Base-by-base conservation (phyloP, 2,329 filamentous ascomycete genomes). In the Chrysosporium queenslandicum region DNA sequence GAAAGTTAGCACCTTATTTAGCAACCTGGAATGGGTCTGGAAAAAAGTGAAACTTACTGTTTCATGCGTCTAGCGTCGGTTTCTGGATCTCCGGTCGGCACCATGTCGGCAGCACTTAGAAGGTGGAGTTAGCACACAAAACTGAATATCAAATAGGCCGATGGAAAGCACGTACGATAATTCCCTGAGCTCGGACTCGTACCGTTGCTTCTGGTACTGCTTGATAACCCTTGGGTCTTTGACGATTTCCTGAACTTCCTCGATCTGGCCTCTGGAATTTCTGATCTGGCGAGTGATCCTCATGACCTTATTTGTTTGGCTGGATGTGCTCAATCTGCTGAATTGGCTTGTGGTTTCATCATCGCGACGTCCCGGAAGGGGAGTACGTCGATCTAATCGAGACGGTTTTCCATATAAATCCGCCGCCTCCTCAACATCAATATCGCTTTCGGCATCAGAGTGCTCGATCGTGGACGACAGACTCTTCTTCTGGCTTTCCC, bases 211-310 rank as follows among this genome's bases (percentile, higher is more conserved):
- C 64, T 86, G 78, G 66, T 98, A 98, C 66, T 90, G 85, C 55
- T 85, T 81, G 68, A 95, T 94, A 47, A 97, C 88, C 46, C 87
- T 82, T 1, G 86, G 82, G 65, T 97, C 89, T 59, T 83, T 83
- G 27, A 94, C 77, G 30, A 80, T 68, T 52, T 83, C 75, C 8
- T 76, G 75, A 46, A 78, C 74, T 23, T 76, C 75, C 53, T 80
- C 73, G 14, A 83, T 70, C 60, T 88, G 79, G 51, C 84, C 82
- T 58, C 80, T 78, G 40, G 78, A 76, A 59, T 85, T 82, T 48
- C 68, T 75, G 41, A 80, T 74, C 37, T 79, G 80, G 53, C 92
- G 83, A 39, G 78, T 81, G 63, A 98, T 96, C 60, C 81, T 81
- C 58, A 90, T 69, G 29, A 79, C 73, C 63, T 81, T 86, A 66